Conservation (phyloP, 768 basidiomycete genomes). For the Boletus vermiculosoides region DNA sequence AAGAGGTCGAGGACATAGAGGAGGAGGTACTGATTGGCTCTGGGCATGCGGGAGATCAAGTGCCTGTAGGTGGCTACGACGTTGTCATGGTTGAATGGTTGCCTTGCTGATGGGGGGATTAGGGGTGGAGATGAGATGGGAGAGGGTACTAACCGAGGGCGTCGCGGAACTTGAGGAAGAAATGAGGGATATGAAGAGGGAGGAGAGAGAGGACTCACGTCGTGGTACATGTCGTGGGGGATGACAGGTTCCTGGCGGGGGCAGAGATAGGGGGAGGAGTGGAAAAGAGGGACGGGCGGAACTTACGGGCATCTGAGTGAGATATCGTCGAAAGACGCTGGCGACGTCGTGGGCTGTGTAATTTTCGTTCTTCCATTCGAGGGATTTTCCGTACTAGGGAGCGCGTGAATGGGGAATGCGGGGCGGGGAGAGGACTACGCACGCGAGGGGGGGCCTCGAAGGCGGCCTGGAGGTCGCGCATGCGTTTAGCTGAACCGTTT, state of each 20-base stretch:
- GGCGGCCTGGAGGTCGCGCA: conserved; percentile 88
- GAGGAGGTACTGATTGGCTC: conserved; percentile 91
- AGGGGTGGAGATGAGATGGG: conserved; percentile 11
- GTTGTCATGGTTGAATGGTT: conserved; percentile 66
- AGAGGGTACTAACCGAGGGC: conserved; percentile 53
- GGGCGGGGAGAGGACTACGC: conserved; percentile 17
- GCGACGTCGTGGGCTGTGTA: conserved; percentile 98
- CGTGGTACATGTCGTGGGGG: conserved; percentile 84
- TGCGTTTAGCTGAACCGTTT: conserved; percentile 91
- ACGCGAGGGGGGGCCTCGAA: conserved; percentile 91
- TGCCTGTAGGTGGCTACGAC: conserved; percentile 78
- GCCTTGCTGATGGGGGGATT: conserved; percentile 48
- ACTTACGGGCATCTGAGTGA: conserved; percentile 95
- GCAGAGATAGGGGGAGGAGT: conserved; percentile 5
- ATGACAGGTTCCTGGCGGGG: conserved; percentile 84
- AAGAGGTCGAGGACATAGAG: conserved; percentile 95
- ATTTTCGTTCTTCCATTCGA: conserved; percentile 84
- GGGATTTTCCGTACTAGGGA: conserved; percentile 82
- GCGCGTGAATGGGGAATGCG: conserved; percentile 5
- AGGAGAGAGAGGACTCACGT: conserved; percentile 50
- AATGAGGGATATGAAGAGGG: conserved; percentile 8
- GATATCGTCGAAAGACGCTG: conserved; percentile 91
- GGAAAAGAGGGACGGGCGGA: conserved; percentile 1
- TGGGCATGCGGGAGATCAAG: conserved; percentile 82
- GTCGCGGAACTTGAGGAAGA: conserved; percentile 65